These are phyloP conservation scores for Cyathus striatus DNA, from an alignment of 768 basidiomycete genomes.

Conservation along the genomic window DNA sequence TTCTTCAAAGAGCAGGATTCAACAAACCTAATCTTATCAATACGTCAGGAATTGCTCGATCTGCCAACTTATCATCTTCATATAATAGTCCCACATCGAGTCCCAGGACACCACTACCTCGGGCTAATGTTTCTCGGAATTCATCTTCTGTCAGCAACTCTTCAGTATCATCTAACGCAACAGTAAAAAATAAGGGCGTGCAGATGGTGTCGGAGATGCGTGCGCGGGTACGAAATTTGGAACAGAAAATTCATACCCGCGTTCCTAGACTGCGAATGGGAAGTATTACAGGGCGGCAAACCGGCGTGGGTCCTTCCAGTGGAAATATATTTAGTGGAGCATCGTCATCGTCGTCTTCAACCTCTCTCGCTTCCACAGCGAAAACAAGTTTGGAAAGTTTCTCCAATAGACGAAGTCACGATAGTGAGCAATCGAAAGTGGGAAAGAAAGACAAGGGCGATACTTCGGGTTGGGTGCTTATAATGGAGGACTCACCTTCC, in stretches of 20 bases:
- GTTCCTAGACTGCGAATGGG: slow-evolving; percentile 83
- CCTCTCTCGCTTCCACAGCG: slow-evolving; percentile 33
- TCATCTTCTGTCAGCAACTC: slow-evolving; percentile 35
- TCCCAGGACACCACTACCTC: slow-evolving; percentile 43
- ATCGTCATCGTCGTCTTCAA: slow-evolving; percentile 30
- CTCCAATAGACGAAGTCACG: slow-evolving; percentile 36
- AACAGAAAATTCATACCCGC: slow-evolving; percentile 84
- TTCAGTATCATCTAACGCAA: slow-evolving; percentile 37
- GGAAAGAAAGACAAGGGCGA: slow-evolving; percentile 50
- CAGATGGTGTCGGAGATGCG: slow-evolving; percentile 94
- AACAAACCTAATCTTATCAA: slow-evolving; percentile 36
- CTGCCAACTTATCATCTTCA: slow-evolving; percentile 50
- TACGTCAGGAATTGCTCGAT: slow-evolving; percentile 47
- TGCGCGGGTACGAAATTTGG: slow-evolving; percentile 73
- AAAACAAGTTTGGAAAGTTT: slow-evolving; percentile 39
- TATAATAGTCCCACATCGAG: slow-evolving; percentile 38
- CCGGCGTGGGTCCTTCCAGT: slow-evolving; percentile 18
- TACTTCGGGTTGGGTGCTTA: slow-evolving; percentile 80
- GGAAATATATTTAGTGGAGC: slow-evolving; percentile 12
- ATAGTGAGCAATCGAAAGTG: slow-evolving; percentile 38
- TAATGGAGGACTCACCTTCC: slow-evolving; percentile 83
- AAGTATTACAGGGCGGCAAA: slow-evolving; percentile 53
- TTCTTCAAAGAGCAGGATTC: slow-evolving; percentile 50
- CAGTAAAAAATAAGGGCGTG: slow-evolving; percentile 74
- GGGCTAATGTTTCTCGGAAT: slow-evolving; percentile 38